A percentile compares a stretch with the other conserved stretches of the same genome.
Evolutionary conservation across 2,329 filamentous ascomycete species (phyloP).

Genomic region (Aureobasidium sp.): DNA sequence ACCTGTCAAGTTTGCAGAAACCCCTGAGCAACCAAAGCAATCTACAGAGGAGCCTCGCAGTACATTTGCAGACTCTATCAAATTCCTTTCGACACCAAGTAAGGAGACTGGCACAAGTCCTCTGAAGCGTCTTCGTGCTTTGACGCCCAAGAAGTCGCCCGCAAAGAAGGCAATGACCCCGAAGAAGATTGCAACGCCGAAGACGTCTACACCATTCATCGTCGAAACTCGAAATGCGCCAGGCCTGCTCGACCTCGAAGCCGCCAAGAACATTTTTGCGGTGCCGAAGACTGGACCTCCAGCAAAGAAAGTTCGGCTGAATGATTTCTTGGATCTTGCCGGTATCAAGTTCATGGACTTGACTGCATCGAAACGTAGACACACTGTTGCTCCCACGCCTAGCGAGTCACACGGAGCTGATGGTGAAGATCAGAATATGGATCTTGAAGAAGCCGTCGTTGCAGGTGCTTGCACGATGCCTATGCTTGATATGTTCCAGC

Average conservation of each 20-base stretch:
- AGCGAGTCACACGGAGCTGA: slow-evolving; percentile 19
- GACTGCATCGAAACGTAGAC: slow-evolving; percentile 76
- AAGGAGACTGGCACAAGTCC: slow-evolving; percentile 41
- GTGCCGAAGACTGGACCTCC: slow-evolving; percentile 16
- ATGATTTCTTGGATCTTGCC: slow-evolving; percentile 90
- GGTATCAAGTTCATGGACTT: slow-evolving; percentile 98
- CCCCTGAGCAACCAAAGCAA: slow-evolving; percentile 20
- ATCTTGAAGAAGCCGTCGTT: slow-evolving; percentile 71
- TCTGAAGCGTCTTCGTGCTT: slow-evolving; percentile 29
- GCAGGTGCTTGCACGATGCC: slow-evolving; percentile 87
- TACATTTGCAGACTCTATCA: slow-evolving; percentile 34
- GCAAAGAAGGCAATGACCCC: slow-evolving; percentile 36
- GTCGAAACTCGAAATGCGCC: slow-evolving; percentile 20
- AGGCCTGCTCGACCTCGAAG: slow-evolving; percentile 12
- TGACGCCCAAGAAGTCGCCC: slow-evolving; percentile 27
- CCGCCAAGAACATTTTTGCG: slow-evolving; percentile 24
- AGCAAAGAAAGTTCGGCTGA: slow-evolving; percentile 52
- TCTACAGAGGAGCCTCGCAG: slow-evolving; percentile 17
- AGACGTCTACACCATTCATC: slow-evolving; percentile 20
- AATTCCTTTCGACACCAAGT: slow-evolving; percentile 41
- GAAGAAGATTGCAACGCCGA: slow-evolving; percentile 34
- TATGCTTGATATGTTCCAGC: slow-evolving; percentile 89
- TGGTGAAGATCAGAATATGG: slow-evolving; percentile 23
- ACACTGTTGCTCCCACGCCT: slow-evolving; percentile 60
- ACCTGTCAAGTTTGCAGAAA: slow-evolving; percentile 8